These are phyloP conservation scores for Fusarium solani-melongenae DNA, from an alignment of 2,329 filamentous ascomycete species.

Conservation along the genomic window DNA sequence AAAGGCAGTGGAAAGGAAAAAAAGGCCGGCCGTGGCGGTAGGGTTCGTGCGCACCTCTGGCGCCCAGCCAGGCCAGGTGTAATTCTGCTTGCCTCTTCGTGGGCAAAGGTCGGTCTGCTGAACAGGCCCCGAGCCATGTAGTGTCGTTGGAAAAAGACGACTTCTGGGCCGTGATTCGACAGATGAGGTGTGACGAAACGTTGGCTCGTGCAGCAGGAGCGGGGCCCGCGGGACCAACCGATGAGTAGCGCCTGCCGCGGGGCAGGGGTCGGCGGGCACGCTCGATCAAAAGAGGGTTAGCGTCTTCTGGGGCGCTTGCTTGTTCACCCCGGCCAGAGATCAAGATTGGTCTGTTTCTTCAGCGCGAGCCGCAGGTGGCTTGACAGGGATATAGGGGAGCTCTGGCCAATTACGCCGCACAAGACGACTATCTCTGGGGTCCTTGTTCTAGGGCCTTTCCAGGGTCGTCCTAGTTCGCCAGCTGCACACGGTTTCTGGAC, in stretches of 20 bases:
- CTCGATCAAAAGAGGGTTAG: constrained; percentile 2
- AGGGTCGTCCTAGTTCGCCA: constrained; percentile 8
- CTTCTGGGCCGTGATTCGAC: constrained; percentile 50
- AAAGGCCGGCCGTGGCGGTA: constrained; percentile 28
- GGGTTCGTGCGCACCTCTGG: constrained; percentile 21
- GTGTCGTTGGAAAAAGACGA: constrained; percentile 37
- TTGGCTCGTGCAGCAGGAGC: constrained; percentile 57
- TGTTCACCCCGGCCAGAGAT: constrained; percentile 47
- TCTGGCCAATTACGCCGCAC: constrained; percentile 17
- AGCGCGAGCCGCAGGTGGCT: constrained; percentile 42
- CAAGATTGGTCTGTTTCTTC: constrained; percentile 55
- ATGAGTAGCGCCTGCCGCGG: constrained; percentile 50
- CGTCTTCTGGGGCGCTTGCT: constrained; percentile 5
- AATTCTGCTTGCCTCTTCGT: constrained; percentile 12
- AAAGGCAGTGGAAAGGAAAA: neutral
- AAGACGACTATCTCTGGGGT: constrained; percentile 12
- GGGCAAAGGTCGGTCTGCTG: constrained; percentile 40
- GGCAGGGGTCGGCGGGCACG: constrained; percentile 32
- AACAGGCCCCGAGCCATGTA: constrained; percentile 34
- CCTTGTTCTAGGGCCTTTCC: constrained; percentile 15
- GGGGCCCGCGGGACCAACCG: constrained; percentile 61
- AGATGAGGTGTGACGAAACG: constrained; percentile 55
- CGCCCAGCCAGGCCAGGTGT: constrained; percentile 18
- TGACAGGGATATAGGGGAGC: constrained; percentile 18
- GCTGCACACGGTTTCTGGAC: neutral